A percentile compares a stretch with the other conserved stretches of the same genome.
These are phyloP conservation scores for thale cress (Arabidopsis thaliana) DNA, from an alignment of 345 rosid genomes.

Conservation along the genomic window DNA sequence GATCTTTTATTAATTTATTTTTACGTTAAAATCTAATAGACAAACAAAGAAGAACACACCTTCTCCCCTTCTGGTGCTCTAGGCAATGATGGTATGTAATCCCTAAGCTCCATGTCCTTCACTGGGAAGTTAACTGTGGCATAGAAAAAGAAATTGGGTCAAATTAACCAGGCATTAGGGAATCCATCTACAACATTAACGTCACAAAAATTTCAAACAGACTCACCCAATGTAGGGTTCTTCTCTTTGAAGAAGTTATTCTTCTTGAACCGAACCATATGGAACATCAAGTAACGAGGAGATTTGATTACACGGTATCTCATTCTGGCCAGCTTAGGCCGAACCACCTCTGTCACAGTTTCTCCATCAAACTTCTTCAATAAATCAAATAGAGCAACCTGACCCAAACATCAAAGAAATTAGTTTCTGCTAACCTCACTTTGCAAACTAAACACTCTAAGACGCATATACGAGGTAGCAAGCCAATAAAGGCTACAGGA, in stretches of 20 bases:
- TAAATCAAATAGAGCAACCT: constrained; percentile 91
- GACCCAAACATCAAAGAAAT: constrained; percentile 32
- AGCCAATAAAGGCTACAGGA: neutral
- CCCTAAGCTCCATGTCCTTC: constrained; percentile 89
- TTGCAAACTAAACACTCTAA: neutral
- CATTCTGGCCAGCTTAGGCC: constrained; percentile 84
- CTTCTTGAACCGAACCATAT: constrained; percentile 93
- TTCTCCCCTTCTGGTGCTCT: constrained; percentile 63
- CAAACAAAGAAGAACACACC: constrained; percentile 44
- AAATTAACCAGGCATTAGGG: neutral
- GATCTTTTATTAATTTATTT: no score
- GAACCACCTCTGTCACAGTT: constrained; percentile 85
- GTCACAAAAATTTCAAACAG: neutral
- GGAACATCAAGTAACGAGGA: constrained; percentile 84
- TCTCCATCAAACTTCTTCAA: constrained; percentile 98
- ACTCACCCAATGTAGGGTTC: constrained; percentile 91
- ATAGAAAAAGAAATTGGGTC: constrained; percentile 2
- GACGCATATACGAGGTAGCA: constrained; percentile 2
- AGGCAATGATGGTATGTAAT: constrained; percentile 90
- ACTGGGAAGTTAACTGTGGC: constrained; percentile 93
- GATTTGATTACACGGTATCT: constrained; percentile 76
- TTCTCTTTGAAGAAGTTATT: constrained; percentile 94
- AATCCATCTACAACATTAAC: neutral
- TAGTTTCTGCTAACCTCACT: constrained; percentile 22
- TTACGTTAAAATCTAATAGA: no score